phyloP scores from a whole-genome alignment of 768 basidiomycete species.

The Calocera viscosa region DNA sequence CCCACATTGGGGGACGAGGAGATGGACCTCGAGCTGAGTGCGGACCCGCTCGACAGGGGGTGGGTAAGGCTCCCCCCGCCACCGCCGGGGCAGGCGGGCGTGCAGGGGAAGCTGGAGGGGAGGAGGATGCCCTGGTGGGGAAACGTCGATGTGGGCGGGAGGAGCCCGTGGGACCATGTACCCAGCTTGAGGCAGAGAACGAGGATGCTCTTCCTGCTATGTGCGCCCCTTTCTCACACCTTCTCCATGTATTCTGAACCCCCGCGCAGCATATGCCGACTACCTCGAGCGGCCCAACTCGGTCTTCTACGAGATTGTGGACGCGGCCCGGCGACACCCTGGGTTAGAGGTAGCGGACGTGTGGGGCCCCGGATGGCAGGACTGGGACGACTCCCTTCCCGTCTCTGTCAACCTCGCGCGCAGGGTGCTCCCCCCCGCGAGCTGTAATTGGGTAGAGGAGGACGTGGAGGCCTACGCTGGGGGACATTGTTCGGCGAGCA shows the following conservation, averaged over 20 bases:
- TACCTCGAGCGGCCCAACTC: conserved; percentile 29
- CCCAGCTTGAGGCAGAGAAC: conserved; percentile 16
- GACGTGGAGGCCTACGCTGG: conserved; percentile 12
- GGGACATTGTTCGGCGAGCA: neutral
- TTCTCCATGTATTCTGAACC: neutral
- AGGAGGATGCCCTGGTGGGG: conserved; percentile 24
- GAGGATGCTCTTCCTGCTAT: conserved; percentile 24
- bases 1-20: neutral
- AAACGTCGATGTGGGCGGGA: conserved; percentile 20
- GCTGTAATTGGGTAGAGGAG: conserved; percentile 12
- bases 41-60: neutral
- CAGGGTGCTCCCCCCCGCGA: conserved; percentile 18
- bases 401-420: conserved; percentile 24
- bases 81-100: neutral
- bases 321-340: conserved; percentile 26
- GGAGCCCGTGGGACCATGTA: conserved; percentile 24
- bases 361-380: conserved; percentile 28
- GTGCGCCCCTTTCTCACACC: neutral
- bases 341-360: conserved; percentile 22
- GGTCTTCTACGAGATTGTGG: conserved; percentile 28
- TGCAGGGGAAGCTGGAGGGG: conserved; percentile 8
- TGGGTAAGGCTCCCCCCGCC: neutral
- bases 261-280: conserved; percentile 22
- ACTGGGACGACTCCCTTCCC: conserved; percentile 21
- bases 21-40: neutral